Evolutionary conservation across 2,329 filamentous ascomycete genomes (phyloP), one percentile per base, ranked within the genome.

Genomic region (Elsinoe necatrix): DNA sequence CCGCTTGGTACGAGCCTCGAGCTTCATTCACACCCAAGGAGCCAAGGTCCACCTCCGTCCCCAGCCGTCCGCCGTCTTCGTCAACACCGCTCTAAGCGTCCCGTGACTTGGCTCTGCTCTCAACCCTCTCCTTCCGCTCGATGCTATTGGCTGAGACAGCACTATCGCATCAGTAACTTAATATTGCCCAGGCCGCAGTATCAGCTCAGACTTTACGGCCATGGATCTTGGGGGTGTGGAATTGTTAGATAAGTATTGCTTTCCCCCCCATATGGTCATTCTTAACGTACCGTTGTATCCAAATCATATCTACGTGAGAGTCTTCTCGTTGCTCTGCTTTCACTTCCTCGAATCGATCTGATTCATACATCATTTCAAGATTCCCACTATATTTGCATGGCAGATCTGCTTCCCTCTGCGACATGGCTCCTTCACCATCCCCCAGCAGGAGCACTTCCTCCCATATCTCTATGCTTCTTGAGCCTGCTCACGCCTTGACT

Each of bases 401-500:
- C 29, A 29, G 48, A n/a, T 20, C 7, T 25, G 8, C 29, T 16
- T 11, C 16, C 8, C 21, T 21, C n/a, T 11, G 18, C 48, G 39
- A 37, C 29, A 52, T 52, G 48, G 48, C 48, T 34, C 29, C 48
- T 25, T 52, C 48, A 20, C 34, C 48, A n/a, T 52, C 48, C 31
- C 48, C 48, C 29, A 39, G 18, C 20, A 35, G 48, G 34, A 39
- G 48, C 48, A 37, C 34, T 16, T 21, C 31, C 31, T 52, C 48
- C 5, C 29, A 52, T 6, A 52, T 37, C 31, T 52, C 48, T 16
- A 52, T 52, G 48, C 70, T 88, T 37, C 79, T 80, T 7, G 72
- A 74, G 31, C 84, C 84, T 12, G 82, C 85, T 6, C 85, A 89
- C 66, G 74, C 80, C 45, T 73, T 89, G 51, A 67, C 75, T n/a